Evolutionary conservation across 2,329 filamentous ascomycete species (phyloP).

Genomic region (Nectriaceae sp.): DNA sequence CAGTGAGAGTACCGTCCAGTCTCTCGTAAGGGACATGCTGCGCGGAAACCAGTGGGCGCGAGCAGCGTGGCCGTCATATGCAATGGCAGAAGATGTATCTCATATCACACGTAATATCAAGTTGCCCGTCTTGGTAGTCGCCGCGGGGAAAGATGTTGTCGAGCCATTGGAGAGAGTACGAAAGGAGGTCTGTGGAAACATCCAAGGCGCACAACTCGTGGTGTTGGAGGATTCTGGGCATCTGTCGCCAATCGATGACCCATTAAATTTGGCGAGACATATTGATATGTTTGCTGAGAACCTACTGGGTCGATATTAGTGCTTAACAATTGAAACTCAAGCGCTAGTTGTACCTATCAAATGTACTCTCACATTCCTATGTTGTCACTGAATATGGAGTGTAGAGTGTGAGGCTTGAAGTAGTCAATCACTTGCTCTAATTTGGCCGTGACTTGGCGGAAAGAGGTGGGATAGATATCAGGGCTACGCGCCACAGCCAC

Average conservation of each 20-base stretch:
- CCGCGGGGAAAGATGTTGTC: constrained; percentile 4
- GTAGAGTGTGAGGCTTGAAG: no score
- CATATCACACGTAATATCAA: not conserved
- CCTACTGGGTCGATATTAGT: no score
- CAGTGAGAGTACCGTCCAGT: not conserved
- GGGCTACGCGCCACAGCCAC: no score
- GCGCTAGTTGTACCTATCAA: no score
- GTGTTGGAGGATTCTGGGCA: not conserved
- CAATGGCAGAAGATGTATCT: constrained; percentile 9
- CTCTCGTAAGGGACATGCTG: constrained; percentile 9
- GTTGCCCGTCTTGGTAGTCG: constrained; percentile 1
- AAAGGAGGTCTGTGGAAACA: not conserved
- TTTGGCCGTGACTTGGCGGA: no score
- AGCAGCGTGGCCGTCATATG: constrained; percentile 8
- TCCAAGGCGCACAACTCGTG: not conserved
- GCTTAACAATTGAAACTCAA: no score
- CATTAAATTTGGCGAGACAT: no score
- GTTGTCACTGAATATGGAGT: no score
- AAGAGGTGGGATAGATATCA: no score
- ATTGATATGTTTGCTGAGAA: no score
- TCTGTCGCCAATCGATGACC: not conserved
- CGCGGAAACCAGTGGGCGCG: constrained; percentile 1
- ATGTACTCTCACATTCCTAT: no score
- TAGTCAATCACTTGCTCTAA: no score
- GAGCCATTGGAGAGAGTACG: constrained; percentile 1